Evolutionary conservation across 2,329 filamentous ascomycete genomes (phyloP).

Genomic region (Colletotrichum agaves): DNA sequence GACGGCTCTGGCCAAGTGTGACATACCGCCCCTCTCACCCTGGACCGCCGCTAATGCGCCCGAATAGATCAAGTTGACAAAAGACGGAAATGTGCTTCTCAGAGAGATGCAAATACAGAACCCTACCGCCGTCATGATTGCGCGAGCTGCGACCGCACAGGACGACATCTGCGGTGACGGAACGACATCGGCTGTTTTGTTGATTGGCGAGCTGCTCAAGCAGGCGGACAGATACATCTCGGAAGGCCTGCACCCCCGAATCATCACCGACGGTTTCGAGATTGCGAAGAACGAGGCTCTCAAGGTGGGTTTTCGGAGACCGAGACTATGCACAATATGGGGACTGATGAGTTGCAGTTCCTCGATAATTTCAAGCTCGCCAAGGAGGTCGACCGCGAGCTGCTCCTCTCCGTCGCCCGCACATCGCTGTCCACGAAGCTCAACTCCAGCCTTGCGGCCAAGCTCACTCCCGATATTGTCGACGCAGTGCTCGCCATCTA

Average conservation of each 20-base stretch:
- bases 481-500: constrained; percentile 97
- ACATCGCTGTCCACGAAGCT: constrained; percentile 97
- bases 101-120: constrained; percentile 96
- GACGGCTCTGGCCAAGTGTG: constrained; percentile 76
- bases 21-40: constrained; percentile 37
- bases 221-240: constrained; percentile 96
- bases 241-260: constrained; percentile 95
- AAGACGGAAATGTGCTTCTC: constrained; percentile 91
- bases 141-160: constrained; percentile 90
- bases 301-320: constrained; percentile 65
- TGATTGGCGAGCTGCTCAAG: constrained; percentile 97
- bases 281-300: constrained; percentile 93
- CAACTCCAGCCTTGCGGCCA: constrained; percentile 86
- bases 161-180: constrained; percentile 99
- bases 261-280: constrained; percentile 98
- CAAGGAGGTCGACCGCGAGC: constrained; percentile 89
- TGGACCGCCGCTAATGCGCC: constrained; percentile 27
- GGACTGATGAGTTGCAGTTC: constrained; percentile 67
- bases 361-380: constrained; percentile 93
- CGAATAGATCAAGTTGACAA: constrained; percentile 92
- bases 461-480: constrained; percentile 94
- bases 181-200: constrained; percentile 93
- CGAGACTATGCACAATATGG: not conserved
- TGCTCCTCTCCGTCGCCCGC: constrained; percentile 90
- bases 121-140: constrained; percentile 90